Evolutionary conservation across 768 basidiomycete genomes (phyloP), one percentile per base, ranked within the genome.

Genomic region (Lactarius evosmus): DNA sequence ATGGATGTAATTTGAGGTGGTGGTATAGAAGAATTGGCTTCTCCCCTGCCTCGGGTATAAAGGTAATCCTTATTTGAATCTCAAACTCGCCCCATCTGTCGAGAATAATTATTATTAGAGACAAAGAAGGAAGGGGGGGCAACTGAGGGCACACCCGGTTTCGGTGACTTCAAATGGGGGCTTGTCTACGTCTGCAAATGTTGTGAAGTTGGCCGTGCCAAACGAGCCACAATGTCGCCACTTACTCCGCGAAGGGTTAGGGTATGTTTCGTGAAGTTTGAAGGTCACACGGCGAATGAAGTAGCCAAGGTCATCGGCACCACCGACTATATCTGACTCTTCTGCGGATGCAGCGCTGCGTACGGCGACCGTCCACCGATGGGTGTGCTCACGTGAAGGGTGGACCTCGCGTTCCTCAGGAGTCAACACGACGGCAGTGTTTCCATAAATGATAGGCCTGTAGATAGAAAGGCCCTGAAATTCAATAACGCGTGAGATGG

Each of bases 71-170:
- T 67, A 99, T 95, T 71, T 89, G 85, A 67, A 98, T 89, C 71
- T 97, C 94, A 76, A 99, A 99, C 78, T 99, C 97, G 69, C 97
- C 97, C 97, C 97, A 99, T 54, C 91, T 93, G 61, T 38, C 8
- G 38, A 56, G 8, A 25, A 41, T 22, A 34, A 25, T 44, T 34
- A 49, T 17, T 0, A 16, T 38, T 60, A 22, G n/a, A 44, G 27
- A 14, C 4, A 34, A 44, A 22, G 36, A 22, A 7, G 12, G 56
- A 22, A n/a, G 16, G 19, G 6, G 16, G 16, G 14, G 40, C 16
- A 40, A 5, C 7, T 17, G 36, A 25, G 33, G n/a, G 44, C 82
- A 22, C 68, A 87, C 91, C 97, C 97, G 17, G 97, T 98, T 75
- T 98, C 97, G 11, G 95, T 88, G 17, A 98, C 87, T 69, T 94